Evolutionary conservation across 371 early-diverging fungal genomes (phyloP), one percentile per base, ranked within the genome.

Genomic region (Phascolomyces articulosus): DNA sequence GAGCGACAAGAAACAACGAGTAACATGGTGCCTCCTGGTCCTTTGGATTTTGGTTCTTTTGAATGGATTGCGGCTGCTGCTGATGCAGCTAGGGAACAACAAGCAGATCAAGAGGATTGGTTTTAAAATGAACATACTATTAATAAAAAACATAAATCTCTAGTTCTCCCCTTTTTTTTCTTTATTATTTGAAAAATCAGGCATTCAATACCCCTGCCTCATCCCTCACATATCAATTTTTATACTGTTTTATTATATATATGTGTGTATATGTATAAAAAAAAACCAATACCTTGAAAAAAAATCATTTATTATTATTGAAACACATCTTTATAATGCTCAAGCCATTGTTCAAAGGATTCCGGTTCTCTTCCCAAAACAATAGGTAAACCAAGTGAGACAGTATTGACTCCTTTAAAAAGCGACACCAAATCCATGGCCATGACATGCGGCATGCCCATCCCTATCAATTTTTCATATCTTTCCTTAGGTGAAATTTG

Each of bases 341-440:
- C 23, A 18, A 65, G 15, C 24, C 26, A 69, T 7, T 57, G 55
- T 53, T 71, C 71, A 18, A 71, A 38, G 13, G 67, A 28, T 54
- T 72, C 64, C 0, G 66, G 66, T 38, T 63, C 44, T 31, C 64
- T 40, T 20, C 66, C 61, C 13, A 72, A 48, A 1, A 72, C n/a
- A 34, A 61, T 53, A 7, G 64, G 26, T 11, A 64, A 27, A 3
- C 58, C 56, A 16, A 16, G 10, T 11, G 66, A 60, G 3, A 58
- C 38, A n/a, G 28, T 24, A 27, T 40, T 28, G 28, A 28, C 13
- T 24, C 34, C 48, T 23, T 64, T 26, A 54, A 18, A 47, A 34
- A 18, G 49, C 28, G 4, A 55, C 11, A 34, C 23, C 7, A 68
- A 7, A 23, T 59, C 53, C 28, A 54, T 29, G 7, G 51, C 55